Base-by-base conservation (phyloP, 208 protist species). In the Spongospora subterranea region DNA sequence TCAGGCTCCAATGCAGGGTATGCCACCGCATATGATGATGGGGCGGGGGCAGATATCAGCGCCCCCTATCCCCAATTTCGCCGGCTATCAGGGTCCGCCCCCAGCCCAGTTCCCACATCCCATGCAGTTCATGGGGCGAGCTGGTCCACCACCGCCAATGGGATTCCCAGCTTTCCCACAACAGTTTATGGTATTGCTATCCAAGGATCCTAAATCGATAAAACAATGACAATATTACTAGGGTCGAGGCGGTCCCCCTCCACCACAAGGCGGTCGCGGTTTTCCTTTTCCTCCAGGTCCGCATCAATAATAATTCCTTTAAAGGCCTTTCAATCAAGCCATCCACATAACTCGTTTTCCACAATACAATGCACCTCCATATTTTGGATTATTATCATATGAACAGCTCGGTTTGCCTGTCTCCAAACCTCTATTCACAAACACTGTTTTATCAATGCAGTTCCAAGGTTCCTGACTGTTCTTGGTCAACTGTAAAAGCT, bases 1-100 rank as follows among this genome's bases (percentile, higher is more conserved):
- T 1, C 46, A 77, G 45, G 66, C 90, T 13, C 89, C 90, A 32
- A 66, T 90, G 50, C 76, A 17, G 24, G 60, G 24, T 29, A 89
- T 43, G 24, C 77, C 88, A 38, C 89, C 90, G 1, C 50, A 71
- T 45, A 89, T 89, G 88, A 89, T 82, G 71, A 43, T 35, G 40
- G 35, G 71, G 35, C 35, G 71, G n/a, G 71, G 71, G 35, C 6
- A 6, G 35, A 82, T 82, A n/a, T 6, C 35, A 6, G 71, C 71
- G 11, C 71, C 71, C 17, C 71, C 71, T 17, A 82, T 82, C 35
- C 71, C 71, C 71, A 43, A 35, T 43, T 82, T 82, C 71, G 71
- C 71, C n/a, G 71, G 71, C 6, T 82, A 82, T n/a, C 35, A 6
- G 71, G 71, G 71, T 6, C 71, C 71, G 35, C 17, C 71, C 6